Evolutionary conservation across 1,139 yeast genomes (phyloP), one percentile per base, ranked within the genome.

Genomic region (Saccharomycopsis crataegensis): DNA sequence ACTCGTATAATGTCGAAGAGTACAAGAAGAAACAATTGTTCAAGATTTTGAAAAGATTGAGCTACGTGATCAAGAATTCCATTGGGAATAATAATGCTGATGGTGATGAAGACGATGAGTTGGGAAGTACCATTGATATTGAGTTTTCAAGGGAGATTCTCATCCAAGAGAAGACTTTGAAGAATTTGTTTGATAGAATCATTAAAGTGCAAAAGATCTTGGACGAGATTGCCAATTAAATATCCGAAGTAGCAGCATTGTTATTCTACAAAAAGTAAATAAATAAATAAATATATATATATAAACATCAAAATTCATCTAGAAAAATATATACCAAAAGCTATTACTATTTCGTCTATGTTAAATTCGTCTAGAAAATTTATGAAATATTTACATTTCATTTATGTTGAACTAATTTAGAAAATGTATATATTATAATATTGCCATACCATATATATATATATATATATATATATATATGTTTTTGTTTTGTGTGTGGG

Each of bases 201-300:
- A 69, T 75, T 50, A 68, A 69, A 51, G 73, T 75, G 60, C 73
- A 70, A 58, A 67, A 65, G 52, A 73, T 75, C 2, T 70, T 77
- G 57, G 73, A 74, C 53, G 79, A 74, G 56, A 71, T 76, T 49
- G 57, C 57, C 6, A 54, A 51, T 37, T 52, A n/a, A n/a, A n/a
- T n/a, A n/a, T n/a, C n/a, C n/a, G n/a, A n/a, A n/a, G n/a, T n/a
- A n/a, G n/a, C n/a, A n/a, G n/a, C n/a, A n/a, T n/a, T 46, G 14
- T 31, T 34, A 6, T 42, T 37, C 22, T 38, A 22, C 28, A 22
- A 22, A 12, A 14, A 28, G 11, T 43, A 16, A 22, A 47, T 11
- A 40, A 28, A 36, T 12, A 17, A 28, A 38, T 22, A 22, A 22
- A 7, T 11, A 4, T n/a, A 8, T 33, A 2, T 5, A 31, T 11